A percentile compares a stretch with the other conserved stretches of the same genome.
Conservation (phyloP, 2,329 filamentous ascomycete species). For the Emericellopsis cladophorae region DNA sequence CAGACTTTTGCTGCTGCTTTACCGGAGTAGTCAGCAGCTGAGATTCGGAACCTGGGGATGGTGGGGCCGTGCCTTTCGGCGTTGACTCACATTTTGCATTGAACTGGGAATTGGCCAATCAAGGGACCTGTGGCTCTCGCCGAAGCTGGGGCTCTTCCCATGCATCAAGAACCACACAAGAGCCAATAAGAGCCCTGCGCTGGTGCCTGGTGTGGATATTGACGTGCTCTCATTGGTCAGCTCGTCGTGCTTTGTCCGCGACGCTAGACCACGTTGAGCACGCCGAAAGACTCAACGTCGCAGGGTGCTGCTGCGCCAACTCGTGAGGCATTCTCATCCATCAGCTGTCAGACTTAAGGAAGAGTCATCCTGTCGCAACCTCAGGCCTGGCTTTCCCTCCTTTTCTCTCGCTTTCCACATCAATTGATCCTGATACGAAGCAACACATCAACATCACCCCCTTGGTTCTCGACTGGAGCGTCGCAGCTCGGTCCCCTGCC, state of each 20-base stretch:
- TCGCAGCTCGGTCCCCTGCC: too few relatives aligned
- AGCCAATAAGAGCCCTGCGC: neutral
- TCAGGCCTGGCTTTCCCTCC: too few relatives aligned
- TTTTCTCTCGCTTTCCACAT: too few relatives aligned
- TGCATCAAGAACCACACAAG: slow-evolving; percentile 3
- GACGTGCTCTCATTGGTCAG: slow-evolving; percentile 13
- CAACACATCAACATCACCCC: too few relatives aligned
- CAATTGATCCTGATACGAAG: too few relatives aligned
- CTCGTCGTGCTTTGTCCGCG: neutral
- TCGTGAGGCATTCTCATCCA: slow-evolving; percentile 2
- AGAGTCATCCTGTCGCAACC: too few relatives aligned
- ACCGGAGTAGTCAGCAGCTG: too few relatives aligned
- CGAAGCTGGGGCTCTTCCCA: slow-evolving; percentile 2
- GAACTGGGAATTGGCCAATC: slow-evolving; percentile 1
- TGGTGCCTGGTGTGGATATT: too few relatives aligned
- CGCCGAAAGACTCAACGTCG: slow-evolving; percentile 26
- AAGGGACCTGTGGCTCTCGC: slow-evolving; percentile 4
- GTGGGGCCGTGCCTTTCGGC: neutral
- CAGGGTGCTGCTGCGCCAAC: slow-evolving; percentile 15
- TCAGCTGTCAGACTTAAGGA: neutral
- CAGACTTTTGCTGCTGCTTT: too few relatives aligned
- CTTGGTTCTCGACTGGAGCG: too few relatives aligned
- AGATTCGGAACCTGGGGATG: neutral
- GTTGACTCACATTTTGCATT: neutral
- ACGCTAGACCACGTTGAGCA: slow-evolving; percentile 25